phyloP scores from a whole-genome alignment of 1,139 yeast species.

The Suhomyces coccinellae region DNA sequence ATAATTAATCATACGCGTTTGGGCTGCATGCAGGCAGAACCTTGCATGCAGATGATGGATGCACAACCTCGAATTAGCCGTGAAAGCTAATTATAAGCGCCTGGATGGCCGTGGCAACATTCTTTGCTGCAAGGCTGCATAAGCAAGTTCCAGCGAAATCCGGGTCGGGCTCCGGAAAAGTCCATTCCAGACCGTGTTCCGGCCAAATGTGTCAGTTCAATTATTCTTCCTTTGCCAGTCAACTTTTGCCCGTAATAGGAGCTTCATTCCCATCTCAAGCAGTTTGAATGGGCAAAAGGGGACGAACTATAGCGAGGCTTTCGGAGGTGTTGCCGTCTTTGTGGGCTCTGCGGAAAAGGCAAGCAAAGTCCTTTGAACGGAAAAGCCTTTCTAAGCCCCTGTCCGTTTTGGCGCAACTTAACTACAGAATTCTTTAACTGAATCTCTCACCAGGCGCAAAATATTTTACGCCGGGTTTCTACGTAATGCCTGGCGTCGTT shows the following conservation, averaged over 20 bases:
- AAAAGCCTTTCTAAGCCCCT: neutral
- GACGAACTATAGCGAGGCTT: neutral
- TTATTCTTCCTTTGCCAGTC: too few relatives aligned
- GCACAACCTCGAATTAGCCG: neutral
- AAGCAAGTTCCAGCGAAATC: too few relatives aligned
- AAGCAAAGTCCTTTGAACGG: too few relatives aligned
- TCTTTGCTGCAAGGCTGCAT: neutral
- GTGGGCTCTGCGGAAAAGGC: neutral
- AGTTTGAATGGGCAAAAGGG: neutral
- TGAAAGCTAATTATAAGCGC: neutral
- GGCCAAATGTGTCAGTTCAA: too few relatives aligned
- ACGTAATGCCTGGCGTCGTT: too few relatives aligned
- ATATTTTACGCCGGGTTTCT: too few relatives aligned
- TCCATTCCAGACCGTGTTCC: too few relatives aligned
- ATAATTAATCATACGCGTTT: slow-evolving; percentile 1
- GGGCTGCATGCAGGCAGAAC: neutral
- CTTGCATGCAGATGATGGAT: neutral
- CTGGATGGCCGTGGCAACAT: neutral
- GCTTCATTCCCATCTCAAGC: neutral
- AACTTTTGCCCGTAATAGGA: neutral
- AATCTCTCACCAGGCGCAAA: too few relatives aligned
- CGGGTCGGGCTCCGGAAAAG: too few relatives aligned
- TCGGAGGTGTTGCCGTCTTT: neutral
- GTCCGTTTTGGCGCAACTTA: neutral
- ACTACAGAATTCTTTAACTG: too few relatives aligned